A percentile compares a stretch with the other conserved stretches of the same genome.
phyloP scores from a whole-genome alignment of 2,329 filamentous ascomycete species.

The Stenocarpella maydis region DNA sequence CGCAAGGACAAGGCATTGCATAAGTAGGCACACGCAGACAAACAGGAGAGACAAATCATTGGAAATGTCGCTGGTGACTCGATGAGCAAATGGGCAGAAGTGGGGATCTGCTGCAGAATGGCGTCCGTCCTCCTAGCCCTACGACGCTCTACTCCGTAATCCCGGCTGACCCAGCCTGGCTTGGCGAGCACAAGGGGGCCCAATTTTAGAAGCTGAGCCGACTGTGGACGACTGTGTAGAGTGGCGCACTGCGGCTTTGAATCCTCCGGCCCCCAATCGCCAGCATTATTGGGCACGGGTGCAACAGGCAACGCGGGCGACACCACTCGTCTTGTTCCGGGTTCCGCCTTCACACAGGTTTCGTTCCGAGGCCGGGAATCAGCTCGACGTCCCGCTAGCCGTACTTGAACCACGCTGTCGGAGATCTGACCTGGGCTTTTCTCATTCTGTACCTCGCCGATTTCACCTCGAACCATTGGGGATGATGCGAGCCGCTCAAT shows the following conservation, averaged over 20 bases:
- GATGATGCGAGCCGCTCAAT: neutral
- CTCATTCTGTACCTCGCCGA: no score
- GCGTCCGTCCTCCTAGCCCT: neutral
- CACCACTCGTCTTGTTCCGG: neutral
- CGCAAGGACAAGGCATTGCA: neutral
- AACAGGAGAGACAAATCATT: neutral
- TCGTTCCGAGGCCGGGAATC: neutral
- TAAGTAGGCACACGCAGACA: neutral
- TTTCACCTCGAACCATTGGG: neutral
- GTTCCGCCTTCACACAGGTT: neutral
- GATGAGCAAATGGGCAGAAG: neutral
- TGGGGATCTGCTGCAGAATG: neutral
- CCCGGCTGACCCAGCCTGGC: slow-evolving; percentile 10
- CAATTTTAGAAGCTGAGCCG: slow-evolving; percentile 20
- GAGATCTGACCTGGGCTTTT: neutral
- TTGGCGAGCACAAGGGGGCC: neutral
- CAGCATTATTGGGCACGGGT: neutral
- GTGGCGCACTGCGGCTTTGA: neutral
- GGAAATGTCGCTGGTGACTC: neutral
- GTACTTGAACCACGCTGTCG: neutral
- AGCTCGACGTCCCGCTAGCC: neutral
- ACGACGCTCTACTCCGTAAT: neutral
- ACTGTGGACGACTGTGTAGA: neutral
- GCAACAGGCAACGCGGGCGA: neutral
- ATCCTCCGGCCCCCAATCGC: slow-evolving; percentile 12